Evolutionary conservation across 306 rosid genomes (phyloP).

Genomic region (Neltuma alba): DNA sequence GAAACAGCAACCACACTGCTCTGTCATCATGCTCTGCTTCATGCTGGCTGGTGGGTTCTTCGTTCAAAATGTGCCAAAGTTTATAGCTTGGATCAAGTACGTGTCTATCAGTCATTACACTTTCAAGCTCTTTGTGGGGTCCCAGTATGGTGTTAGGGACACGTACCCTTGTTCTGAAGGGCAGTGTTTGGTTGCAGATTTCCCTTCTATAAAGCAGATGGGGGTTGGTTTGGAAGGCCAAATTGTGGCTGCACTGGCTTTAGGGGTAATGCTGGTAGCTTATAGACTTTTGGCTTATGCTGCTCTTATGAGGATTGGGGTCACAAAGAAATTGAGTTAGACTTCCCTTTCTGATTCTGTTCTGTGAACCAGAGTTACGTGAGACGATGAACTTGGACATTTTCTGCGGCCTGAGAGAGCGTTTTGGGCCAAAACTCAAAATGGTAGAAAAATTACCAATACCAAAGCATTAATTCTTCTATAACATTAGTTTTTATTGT

Average conservation of each 20-base stretch:
- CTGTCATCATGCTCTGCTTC: conserved; percentile 66
- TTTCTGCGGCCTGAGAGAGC: not conserved
- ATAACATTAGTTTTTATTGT: too few species aligned
- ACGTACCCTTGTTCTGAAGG: conserved; percentile 53
- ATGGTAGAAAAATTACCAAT: too few species aligned
- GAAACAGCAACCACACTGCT: conserved; percentile 57
- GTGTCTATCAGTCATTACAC: conserved; percentile 52
- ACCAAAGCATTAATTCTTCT: not conserved
- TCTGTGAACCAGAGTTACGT: not conserved
- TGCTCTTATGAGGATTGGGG: conserved; percentile 39
- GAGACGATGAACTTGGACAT: not conserved
- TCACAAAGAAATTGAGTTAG: conserved; percentile 39
- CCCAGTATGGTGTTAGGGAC: conserved; percentile 50
- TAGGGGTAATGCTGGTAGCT: conserved; percentile 57
- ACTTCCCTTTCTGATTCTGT: not conserved
- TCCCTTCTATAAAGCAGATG: conserved; percentile 49
- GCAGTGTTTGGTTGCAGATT: conserved; percentile 45
- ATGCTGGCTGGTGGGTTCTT: conserved; percentile 62
- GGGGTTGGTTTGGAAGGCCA: conserved; percentile 50
- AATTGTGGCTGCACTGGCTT: conserved; percentile 37
- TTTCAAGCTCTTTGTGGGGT: conserved; percentile 57
- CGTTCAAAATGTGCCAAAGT: conserved; percentile 63
- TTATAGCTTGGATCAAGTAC: conserved; percentile 65
- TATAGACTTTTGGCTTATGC: conserved; percentile 71
- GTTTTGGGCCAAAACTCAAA: too few species aligned